Evolutionary conservation across 2,329 filamentous ascomycete species (phyloP).

Genomic region (Nigrograna mackinnonii): DNA sequence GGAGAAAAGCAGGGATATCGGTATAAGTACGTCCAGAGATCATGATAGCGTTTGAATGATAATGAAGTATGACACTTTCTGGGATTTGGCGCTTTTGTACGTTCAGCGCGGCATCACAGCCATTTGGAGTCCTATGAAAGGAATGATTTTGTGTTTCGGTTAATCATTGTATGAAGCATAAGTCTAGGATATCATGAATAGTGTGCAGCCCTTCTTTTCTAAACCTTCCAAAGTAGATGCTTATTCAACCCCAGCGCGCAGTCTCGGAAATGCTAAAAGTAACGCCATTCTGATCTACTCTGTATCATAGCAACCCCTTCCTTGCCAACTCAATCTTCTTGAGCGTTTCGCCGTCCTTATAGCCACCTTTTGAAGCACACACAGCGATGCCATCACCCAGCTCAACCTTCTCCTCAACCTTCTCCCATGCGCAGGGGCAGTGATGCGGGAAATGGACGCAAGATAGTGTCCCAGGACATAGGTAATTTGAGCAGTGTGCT

Average conservation of each 20-base stretch:
- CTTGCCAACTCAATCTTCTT: constrained; percentile 79
- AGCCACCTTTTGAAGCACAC: constrained; percentile 76
- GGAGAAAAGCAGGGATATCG: constrained; percentile 28
- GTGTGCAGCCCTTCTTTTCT: too few species aligned
- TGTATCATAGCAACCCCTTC: constrained; percentile 66
- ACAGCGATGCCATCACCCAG: constrained; percentile 73
- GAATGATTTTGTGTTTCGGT: too few species aligned
- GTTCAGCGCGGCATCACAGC: too few species aligned
- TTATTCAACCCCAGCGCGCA: neutral
- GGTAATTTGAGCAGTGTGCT: constrained; percentile 91
- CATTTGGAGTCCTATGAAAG: too few species aligned
- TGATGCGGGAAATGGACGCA: constrained; percentile 98
- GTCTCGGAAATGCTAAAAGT: too few species aligned
- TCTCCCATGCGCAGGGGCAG: constrained; percentile 83
- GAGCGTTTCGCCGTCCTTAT: constrained; percentile 70
- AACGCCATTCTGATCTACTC: constrained; percentile 4
- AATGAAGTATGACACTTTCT: too few species aligned
- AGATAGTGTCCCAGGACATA: constrained; percentile 90
- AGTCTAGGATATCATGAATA: too few species aligned
- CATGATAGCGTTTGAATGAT: too few species aligned
- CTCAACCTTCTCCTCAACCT: constrained; percentile 69
- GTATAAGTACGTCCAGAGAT: constrained; percentile 31
- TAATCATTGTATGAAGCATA: too few species aligned
- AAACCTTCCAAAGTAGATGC: neutral
- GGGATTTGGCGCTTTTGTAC: too few species aligned